Evolutionary conservation across 768 basidiomycete genomes (phyloP).

Genomic region (Mrakia blollopis): DNA sequence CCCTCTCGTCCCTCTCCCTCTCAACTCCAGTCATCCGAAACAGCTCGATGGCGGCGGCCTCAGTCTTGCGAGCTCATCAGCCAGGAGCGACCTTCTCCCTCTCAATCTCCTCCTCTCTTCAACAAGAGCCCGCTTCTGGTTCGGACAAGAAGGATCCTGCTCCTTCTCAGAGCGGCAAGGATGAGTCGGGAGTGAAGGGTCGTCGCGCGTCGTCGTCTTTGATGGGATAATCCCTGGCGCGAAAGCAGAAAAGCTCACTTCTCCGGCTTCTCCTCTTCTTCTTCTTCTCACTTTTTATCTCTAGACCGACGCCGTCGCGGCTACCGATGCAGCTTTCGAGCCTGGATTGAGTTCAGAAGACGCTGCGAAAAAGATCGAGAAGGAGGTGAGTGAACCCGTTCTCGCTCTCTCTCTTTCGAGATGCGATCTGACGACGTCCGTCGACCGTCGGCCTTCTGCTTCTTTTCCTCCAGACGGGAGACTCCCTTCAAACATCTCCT

Average conservation of each 20-base stretch:
- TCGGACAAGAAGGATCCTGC: neutral
- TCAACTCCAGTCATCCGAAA: neutral
- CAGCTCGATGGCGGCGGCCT: neutral
- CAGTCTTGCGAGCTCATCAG: neutral
- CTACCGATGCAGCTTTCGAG: conserved; percentile 17
- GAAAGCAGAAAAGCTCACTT: neutral
- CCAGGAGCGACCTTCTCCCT: neutral
- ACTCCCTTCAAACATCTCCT: neutral
- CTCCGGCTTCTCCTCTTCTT: neutral
- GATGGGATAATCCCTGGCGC: too few relatives aligned
- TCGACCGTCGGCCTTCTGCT: too few relatives aligned
- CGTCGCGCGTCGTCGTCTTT: too few relatives aligned
- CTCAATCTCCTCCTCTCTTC: neutral
- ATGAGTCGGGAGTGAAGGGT: conserved; percentile 19
- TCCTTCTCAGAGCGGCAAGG: conserved; percentile 5
- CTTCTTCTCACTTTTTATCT: neutral
- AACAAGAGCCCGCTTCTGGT: neutral
- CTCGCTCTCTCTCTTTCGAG: neutral
- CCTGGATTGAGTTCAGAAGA: conserved; percentile 1
- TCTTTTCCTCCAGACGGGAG: conserved; percentile 4
- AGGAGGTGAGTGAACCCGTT: conserved; percentile 13
- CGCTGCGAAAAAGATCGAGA: neutral
- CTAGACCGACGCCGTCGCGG: conserved; percentile 19
- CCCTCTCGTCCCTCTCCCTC: neutral
- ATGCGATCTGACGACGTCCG: neutral